Evolutionary conservation across 1,284 basidiomycete genomes (phyloP).

Genomic region (Fomitopsis palustris): DNA sequence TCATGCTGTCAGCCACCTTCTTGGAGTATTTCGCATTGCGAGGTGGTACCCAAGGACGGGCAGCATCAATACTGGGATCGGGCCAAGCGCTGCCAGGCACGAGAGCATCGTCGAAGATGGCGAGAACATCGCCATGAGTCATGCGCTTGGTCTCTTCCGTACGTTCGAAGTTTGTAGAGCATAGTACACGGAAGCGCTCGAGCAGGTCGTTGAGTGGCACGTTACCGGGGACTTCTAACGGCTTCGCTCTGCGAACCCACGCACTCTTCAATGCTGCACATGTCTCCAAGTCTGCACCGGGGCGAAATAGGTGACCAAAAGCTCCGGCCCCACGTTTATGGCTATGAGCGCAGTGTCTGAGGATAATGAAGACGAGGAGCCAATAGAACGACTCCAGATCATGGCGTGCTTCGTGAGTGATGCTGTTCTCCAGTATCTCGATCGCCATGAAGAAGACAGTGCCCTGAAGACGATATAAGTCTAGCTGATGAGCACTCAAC

Average conservation of each 20-base stretch:
- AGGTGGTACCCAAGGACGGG: not conserved
- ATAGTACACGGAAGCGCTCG: not conserved
- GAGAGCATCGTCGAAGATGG: not conserved
- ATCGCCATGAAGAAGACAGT: not conserved
- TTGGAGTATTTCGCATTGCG: not conserved
- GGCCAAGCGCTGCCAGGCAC: not conserved
- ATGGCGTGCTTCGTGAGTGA: not conserved
- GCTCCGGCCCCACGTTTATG: not conserved
- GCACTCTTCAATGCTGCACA: not conserved
- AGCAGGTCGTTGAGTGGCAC: not conserved
- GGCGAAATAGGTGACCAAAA: not conserved
- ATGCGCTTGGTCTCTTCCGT: not conserved
- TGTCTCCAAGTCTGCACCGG: not conserved
- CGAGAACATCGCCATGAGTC: not conserved
- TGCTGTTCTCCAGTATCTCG: not conserved
- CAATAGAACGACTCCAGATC: not conserved
- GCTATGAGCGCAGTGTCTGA: not conserved
- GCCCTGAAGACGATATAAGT: not conserved
- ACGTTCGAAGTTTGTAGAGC: not conserved
- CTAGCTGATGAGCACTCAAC: not conserved
- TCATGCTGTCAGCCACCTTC: not conserved
- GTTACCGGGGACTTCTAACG: not conserved
- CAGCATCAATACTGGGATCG: not conserved
- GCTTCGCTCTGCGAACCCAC: not conserved
- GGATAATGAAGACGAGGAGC: not conserved